Evolutionary conservation across 345 rosid genomes (phyloP).

Genomic region (Euphorbia lathyris): DNA sequence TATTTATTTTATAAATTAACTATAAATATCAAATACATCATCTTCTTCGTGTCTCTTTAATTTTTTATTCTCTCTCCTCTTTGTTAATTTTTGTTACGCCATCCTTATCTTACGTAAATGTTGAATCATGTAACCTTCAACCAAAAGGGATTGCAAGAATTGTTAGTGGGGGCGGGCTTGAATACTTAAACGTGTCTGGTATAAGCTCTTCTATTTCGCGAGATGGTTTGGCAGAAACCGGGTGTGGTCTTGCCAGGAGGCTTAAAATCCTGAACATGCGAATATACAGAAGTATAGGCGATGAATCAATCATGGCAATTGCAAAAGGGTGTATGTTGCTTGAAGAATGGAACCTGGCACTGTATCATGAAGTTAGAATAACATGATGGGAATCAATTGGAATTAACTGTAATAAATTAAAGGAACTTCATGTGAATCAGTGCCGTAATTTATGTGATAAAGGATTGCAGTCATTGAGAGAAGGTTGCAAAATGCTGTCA

Average conservation of each 20-base stretch:
- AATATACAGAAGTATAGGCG: constrained; percentile 57
- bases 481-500: constrained; percentile 58
- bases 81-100: too few relatives aligned
- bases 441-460: constrained; percentile 56
- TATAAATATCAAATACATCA: too few relatives aligned
- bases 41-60: too few relatives aligned
- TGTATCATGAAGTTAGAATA: constrained; percentile 54
- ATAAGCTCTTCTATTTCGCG: constrained; percentile 21
- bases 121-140: constrained; percentile 49
- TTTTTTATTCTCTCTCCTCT: too few relatives aligned
- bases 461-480: constrained; percentile 54
- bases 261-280: constrained; percentile 60
- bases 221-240: constrained; percentile 43
- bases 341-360: constrained; percentile 69
- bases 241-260: constrained; percentile 47
- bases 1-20: too few relatives aligned
- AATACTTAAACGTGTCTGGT: constrained; percentile 47
- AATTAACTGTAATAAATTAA: constrained; percentile 44
- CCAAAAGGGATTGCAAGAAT: constrained; percentile 52
- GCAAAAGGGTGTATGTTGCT: constrained; percentile 67
- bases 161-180: constrained; percentile 66
- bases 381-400: constrained; percentile 64
- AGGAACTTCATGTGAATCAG: constrained; percentile 69
- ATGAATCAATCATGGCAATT: constrained; percentile 60
- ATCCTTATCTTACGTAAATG: constrained; percentile 48